Percentiles rank a stretch among this genome's conserved stretches.
Conservation (phyloP, 306 rosid genomes). For the Carpinus viminea region DNA sequence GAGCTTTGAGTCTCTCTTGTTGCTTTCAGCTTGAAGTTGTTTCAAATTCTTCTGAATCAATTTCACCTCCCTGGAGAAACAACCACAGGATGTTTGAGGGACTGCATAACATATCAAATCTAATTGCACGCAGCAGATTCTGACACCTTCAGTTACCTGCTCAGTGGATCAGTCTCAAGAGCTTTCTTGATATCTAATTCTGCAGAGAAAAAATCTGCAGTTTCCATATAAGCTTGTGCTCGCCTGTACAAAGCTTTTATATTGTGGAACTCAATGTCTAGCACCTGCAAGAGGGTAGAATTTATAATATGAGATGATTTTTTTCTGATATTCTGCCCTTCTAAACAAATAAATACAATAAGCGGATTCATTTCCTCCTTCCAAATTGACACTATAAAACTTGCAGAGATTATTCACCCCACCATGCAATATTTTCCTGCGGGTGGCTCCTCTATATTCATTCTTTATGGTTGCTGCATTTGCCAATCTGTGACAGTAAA, state of each 20-base stretch:
- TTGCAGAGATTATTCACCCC: too few relatives aligned
- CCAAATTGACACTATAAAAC: too few relatives aligned
- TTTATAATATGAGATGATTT: conserved; percentile 11
- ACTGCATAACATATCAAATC: neutral
- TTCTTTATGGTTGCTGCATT: neutral
- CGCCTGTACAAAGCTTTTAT: conserved; percentile 72
- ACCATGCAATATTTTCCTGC: neutral
- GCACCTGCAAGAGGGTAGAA: conserved; percentile 46
- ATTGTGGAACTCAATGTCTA: conserved; percentile 56
- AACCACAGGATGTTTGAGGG: neutral
- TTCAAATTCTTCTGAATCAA: conserved; percentile 57
- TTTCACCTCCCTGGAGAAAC: conserved; percentile 54
- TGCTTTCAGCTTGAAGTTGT: conserved; percentile 54
- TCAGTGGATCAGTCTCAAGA: conserved; percentile 64
- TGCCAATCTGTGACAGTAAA: neutral
- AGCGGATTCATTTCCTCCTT: too few relatives aligned
- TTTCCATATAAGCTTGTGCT: conserved; percentile 61
- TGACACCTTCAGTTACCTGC: conserved; percentile 43
- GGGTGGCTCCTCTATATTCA: conserved; percentile 4
- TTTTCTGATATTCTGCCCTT: neutral
- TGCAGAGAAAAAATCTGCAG: conserved; percentile 51
- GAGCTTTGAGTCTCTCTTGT: conserved; percentile 65
- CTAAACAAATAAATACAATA: neutral
- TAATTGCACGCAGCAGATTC: neutral
- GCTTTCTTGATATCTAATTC: conserved; percentile 67